Evolutionary conservation across 116 monocot species (phyloP).

Genomic region (Zostera marina): DNA sequence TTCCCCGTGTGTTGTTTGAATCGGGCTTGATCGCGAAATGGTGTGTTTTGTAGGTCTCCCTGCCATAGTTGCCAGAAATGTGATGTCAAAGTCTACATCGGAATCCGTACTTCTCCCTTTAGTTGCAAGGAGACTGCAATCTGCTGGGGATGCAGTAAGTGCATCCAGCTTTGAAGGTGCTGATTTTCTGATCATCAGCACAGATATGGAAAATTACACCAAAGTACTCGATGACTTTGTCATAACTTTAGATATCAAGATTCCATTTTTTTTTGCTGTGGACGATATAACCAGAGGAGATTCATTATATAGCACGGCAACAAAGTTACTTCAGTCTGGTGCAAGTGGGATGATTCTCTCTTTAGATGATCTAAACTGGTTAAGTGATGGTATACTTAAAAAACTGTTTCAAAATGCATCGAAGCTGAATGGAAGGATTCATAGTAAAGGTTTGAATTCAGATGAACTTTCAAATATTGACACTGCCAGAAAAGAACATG

Average conservation of each 20-base stretch:
- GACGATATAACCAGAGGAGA: constrained; percentile 17
- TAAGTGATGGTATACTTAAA: constrained; percentile 23
- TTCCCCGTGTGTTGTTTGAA: no score
- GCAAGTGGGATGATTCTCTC: constrained; percentile 62
- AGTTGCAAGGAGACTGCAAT: constrained; percentile 59
- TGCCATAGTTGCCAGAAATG: constrained; percentile 77
- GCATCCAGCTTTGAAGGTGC: constrained; percentile 79
- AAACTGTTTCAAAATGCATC: constrained; percentile 23
- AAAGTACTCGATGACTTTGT: constrained; percentile 15
- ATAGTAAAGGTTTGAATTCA: constrained; percentile 13
- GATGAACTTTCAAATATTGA: constrained; percentile 7
- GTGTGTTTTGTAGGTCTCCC: constrained; percentile 49
- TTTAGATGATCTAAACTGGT: constrained; percentile 34
- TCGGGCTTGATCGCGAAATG: not conserved
- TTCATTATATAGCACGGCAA: constrained; percentile 14
- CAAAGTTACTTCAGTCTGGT: constrained; percentile 48
- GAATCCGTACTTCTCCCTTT: constrained; percentile 70
- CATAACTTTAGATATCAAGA: constrained; percentile 34
- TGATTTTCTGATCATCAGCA: constrained; percentile 69
- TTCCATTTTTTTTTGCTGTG: constrained; percentile 57
- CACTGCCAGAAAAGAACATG: constrained; percentile 3
- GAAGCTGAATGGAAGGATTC: constrained; percentile 9
- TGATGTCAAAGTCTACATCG: constrained; percentile 72
- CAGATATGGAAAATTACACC: constrained; percentile 9
- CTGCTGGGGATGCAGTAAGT: constrained; percentile 30